Evolutionary conservation across 306 rosid genomes (phyloP), one percentile per base, ranked within the genome.

Genomic region (Quercus aquifolioides): DNA sequence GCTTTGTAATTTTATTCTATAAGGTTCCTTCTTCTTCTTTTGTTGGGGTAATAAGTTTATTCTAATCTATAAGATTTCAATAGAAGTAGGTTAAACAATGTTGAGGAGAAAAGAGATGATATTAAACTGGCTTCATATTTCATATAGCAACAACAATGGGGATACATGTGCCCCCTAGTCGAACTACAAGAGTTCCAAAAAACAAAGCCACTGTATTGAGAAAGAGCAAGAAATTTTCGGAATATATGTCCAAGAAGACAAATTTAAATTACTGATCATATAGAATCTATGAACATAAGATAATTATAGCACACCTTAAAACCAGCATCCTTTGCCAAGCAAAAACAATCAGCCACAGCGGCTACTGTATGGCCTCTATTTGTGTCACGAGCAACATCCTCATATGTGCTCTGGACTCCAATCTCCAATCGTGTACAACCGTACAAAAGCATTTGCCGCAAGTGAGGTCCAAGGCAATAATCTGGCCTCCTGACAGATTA

Each of bases 361-460:
- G 97, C 97, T 74, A 91, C 96, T 0, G 99, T 95, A 81, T 95
- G 99, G 35, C 99, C 99, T 87, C 99, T 91, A 73, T 93, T 95
- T 74, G 96, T 93, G 87, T 95, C 99, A 59, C 91, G 94, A 54
- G 99, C 99, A 62, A 95, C 99, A 85, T 95, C 99, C 90, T 93
- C 98, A 76, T 94, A 94, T 43, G 99, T 95, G 85, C 99, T 95
- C 80, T 95, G 99, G 75, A 95, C 98, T 82, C 99, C 98, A 81
- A 95, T 93, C 84, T 95, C 99, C 87, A 95, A 76, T 25, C 99
- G 85, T 5, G 99, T 93, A 78, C 99, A 95, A 26, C 99, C 99
- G 78, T 95, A 95, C 67, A 87, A 80, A 80, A 95, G 99, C 99
- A 95, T 93, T 74, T 95, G 99, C 74, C 99, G 87, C 91, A 95